Percentiles rank a stretch among this genome's conserved stretches.
Evolutionary conservation across 2,329 filamentous ascomycete genomes (phyloP).

Genomic region (Colletotrichum sp.): DNA sequence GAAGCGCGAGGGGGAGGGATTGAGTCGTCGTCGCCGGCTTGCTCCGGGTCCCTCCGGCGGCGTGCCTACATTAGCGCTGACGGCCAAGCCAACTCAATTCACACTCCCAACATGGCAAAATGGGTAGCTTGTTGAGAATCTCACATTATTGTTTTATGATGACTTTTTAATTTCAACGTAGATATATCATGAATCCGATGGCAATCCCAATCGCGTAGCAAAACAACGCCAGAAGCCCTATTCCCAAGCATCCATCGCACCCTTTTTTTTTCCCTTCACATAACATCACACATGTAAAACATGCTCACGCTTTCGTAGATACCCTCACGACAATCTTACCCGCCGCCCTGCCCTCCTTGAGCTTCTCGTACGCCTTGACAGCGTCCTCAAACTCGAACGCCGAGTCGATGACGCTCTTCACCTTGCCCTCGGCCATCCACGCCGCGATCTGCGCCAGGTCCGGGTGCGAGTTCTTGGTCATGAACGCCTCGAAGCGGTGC

Average conservation of each 20-base stretch:
- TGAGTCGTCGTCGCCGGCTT: background rate
- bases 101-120: background rate
- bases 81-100: background rate
- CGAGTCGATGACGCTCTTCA: conserved; percentile 61
- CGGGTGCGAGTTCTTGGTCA: conserved; percentile 43
- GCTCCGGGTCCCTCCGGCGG: background rate
- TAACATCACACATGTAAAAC: no score
- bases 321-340: conserved; percentile 63
- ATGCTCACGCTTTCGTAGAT: conserved; percentile 13
- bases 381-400: conserved; percentile 62
- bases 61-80: conserved; percentile 6
- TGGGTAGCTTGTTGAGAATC: no score
- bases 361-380: conserved; percentile 58
- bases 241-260: background rate
- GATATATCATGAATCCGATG: background rate
- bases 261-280: background rate
- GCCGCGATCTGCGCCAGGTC: conserved; percentile 55
- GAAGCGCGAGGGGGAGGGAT: background rate
- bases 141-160: background rate
- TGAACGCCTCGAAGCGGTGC: conserved; percentile 45
- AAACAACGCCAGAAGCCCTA: background rate
- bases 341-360: conserved; percentile 62
- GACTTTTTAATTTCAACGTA: background rate
- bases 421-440: conserved; percentile 63
- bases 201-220: background rate